A percentile compares a stretch with the other conserved stretches of the same genome.
Conservation (phyloP, 768 basidiomycete genomes). For the Panaeolus papilionaceus region DNA sequence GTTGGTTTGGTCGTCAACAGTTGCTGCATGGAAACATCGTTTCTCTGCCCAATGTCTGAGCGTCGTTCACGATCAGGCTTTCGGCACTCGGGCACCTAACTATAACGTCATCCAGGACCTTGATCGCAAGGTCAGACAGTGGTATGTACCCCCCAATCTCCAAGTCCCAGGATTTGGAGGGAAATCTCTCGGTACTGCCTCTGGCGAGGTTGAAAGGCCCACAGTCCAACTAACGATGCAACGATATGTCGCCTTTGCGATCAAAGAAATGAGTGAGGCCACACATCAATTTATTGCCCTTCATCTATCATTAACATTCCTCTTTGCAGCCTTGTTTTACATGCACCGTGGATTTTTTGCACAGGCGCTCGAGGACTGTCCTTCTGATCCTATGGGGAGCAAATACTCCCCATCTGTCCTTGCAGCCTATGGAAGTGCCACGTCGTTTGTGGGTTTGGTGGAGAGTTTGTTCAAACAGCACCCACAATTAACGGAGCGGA, state of each 20-base stretch:
- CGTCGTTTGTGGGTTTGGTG: constrained; percentile 69
- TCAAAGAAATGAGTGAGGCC: constrained; percentile 68
- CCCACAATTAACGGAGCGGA: constrained; percentile 67
- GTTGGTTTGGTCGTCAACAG: constrained; percentile 35
- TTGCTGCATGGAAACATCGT: constrained; percentile 73
- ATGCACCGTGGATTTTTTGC: constrained; percentile 82
- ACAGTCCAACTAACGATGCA: constrained; percentile 69
- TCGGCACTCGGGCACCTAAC: constrained; percentile 64
- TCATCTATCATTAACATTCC: constrained; percentile 11
- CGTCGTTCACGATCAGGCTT: constrained; percentile 70
- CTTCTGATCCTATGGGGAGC: constrained; percentile 70
- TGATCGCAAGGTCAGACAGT: constrained; percentile 68
- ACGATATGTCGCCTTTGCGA: constrained; percentile 68
- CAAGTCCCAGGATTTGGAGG: constrained; percentile 66
- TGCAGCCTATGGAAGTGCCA: constrained; percentile 73
- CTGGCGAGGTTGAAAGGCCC: constrained; percentile 48
- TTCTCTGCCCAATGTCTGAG: constrained; percentile 67
- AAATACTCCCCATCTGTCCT: constrained; percentile 73
- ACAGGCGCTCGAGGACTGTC: constrained; percentile 67
- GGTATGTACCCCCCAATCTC: constrained; percentile 68
- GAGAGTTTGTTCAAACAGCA: constrained; percentile 71
- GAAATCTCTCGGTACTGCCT: constrained; percentile 36
- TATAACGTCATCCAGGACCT: constrained; percentile 70
- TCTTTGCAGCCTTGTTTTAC: constrained; percentile 62
- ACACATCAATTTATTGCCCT: background rate